Base-by-base conservation (phyloP, 1,284 basidiomycete genomes). In the Ustilago cynodontis region DNA sequence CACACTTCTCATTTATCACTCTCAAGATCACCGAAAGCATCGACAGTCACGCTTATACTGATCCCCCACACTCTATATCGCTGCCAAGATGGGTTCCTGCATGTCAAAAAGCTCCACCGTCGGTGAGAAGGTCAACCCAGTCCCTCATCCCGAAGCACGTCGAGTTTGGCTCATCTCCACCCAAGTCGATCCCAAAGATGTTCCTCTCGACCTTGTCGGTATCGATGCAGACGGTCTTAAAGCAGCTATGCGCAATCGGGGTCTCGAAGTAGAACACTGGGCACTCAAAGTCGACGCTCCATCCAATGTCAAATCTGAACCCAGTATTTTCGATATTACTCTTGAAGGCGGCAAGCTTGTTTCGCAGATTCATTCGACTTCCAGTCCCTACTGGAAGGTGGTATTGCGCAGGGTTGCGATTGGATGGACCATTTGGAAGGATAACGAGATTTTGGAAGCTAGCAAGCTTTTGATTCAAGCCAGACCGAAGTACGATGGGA, bases 1-100 rank as follows among this genome's bases (percentile, higher is more conserved):
- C 41, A 49, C 47, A 13, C 5, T 28, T 6, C 9, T 33, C 31
- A 11, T 9, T 26, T 14, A 22, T 13, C 26, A 10, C 26, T 49
- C 43, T n/a, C n/a, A n/a, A n/a, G 45, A 7, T 22, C 20, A 22
- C 22, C n/a, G 22, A 3, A 31, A 45, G 8, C 13, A 22, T 39
- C 54, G 20, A 26, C 39, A 24, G 18, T 14, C n/a, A 54, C 37
- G 8, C 33, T 7, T 0, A 29, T 31, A 20, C n/a, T 26, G 5
- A 28, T 26, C 14, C 37, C 47, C 22, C 31, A n/a, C 39, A 53
- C n/a, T 14, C 28, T 26, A 26, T 35, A 20, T 37, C 16, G 49
- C 41, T 18, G 29, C 33, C 50, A 71, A 31, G 9, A 82, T 82
- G 80, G 80, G 80, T 9, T 71, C 67, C 26, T 82, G 79, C 71